phyloP scores from a whole-genome alignment of 2,329 filamentous ascomycete species.

The Trematosphaeria pertusa region DNA sequence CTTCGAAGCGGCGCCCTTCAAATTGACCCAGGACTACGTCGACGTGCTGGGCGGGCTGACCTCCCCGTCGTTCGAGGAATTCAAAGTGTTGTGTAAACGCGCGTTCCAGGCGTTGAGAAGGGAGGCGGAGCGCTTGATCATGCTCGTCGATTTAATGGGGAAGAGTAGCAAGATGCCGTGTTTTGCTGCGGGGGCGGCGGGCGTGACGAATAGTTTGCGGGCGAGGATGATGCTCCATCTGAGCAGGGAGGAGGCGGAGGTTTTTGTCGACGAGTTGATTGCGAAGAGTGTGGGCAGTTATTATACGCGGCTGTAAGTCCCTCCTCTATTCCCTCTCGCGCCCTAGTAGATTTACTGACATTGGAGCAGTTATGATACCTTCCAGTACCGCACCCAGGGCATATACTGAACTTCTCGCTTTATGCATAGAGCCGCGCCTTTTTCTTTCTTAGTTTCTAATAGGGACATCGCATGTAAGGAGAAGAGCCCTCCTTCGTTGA shows the following conservation, averaged over 20 bases:
- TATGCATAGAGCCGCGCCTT: constrained; percentile 2
- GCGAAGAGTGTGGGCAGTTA: constrained; percentile 85
- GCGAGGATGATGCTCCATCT: constrained; percentile 83
- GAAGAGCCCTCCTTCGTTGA: background rate
- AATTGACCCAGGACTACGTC: constrained; percentile 84
- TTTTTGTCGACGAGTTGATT: constrained; percentile 82
- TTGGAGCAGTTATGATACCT: constrained; percentile 79
- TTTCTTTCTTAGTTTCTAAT: background rate
- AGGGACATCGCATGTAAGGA: background rate
- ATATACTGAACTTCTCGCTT: constrained; percentile 68
- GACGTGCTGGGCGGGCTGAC: constrained; percentile 79
- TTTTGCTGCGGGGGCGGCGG: constrained; percentile 75
- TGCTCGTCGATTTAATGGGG: constrained; percentile 85
- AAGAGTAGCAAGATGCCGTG: constrained; percentile 82
- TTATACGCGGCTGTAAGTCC: constrained; percentile 79
- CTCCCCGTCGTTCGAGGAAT: constrained; percentile 74
- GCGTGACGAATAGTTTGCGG: constrained; percentile 72
- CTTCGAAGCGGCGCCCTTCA: constrained; percentile 87
- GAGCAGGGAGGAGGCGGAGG: constrained; percentile 80
- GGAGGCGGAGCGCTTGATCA: constrained; percentile 81
- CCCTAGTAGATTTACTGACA: too few species aligned
- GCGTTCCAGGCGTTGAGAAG: constrained; percentile 82
- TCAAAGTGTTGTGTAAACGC: constrained; percentile 80
- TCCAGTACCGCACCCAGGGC: constrained; percentile 86
- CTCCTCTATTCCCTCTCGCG: background rate